Evolutionary conservation across 495 filamentous ascomycete species (phyloP).

Genomic region (Trichoderma erinaceum): DNA sequence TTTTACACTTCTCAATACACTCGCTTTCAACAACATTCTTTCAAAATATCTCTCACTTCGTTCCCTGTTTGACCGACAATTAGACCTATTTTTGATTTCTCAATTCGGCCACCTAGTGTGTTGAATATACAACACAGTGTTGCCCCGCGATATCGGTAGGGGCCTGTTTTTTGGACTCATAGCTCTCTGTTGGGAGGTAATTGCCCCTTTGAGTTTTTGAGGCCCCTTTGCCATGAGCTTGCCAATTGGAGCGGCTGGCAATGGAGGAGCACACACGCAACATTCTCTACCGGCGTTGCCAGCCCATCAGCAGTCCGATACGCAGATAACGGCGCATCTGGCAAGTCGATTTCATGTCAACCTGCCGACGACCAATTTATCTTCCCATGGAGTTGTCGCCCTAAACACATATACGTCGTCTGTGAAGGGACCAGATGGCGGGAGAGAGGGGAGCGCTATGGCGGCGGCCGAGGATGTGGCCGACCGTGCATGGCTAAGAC

Average conservation of each 20-base stretch:
- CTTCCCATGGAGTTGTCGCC: conserved; percentile 82
- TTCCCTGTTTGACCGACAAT: too few relatives aligned
- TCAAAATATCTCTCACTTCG: too few relatives aligned
- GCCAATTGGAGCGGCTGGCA: conserved; percentile 25
- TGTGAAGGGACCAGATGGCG: conserved; percentile 80
- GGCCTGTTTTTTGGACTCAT: too few relatives aligned
- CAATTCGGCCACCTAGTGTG: too few relatives aligned
- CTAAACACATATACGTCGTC: conserved; percentile 91
- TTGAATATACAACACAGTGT: too few relatives aligned
- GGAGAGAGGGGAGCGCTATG: conserved; percentile 77
- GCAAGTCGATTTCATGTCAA: conserved; percentile 92
- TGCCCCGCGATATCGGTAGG: too few relatives aligned
- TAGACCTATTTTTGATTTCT: too few relatives aligned
- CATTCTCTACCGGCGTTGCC: conserved; percentile 83
- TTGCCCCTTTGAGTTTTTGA: background rate
- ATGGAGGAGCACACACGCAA: conserved; percentile 71
- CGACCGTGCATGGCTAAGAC: conserved; percentile 69
- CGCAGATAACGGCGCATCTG: conserved; percentile 88
- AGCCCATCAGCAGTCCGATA: conserved; percentile 90
- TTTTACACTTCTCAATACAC: too few relatives aligned
- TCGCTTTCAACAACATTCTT: too few relatives aligned
- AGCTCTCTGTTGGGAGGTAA: too few relatives aligned
- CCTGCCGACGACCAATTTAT: conserved; percentile 78
- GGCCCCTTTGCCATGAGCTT: background rate
- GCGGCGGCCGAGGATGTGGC: conserved; percentile 86